Conservation (phyloP, 2,329 filamentous ascomycete genomes). For the Lasiodiplodia sp. region DNA sequence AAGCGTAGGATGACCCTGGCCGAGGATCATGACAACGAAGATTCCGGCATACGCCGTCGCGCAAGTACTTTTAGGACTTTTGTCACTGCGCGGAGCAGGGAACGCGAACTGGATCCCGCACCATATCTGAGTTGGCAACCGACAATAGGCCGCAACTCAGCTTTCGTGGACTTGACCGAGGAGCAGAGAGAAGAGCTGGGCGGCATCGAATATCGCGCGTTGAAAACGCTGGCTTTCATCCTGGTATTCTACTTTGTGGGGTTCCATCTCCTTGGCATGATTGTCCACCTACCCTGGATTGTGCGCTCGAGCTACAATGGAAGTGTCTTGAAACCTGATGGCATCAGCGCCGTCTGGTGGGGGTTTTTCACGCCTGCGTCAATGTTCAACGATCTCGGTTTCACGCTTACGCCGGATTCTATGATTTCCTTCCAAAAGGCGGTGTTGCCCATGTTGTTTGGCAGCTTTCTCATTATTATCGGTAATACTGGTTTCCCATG, state of each 20-base stretch:
- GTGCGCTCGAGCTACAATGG: conserved; percentile 68
- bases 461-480: conserved; percentile 88
- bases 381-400: conserved; percentile 94
- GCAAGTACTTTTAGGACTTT: conserved; percentile 67
- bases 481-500: conserved; percentile 96
- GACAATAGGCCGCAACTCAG: conserved; percentile 90
- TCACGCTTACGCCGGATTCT: conserved; percentile 89
- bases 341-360: conserved; percentile 82
- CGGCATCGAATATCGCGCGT: conserved; percentile 91
- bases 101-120: conserved; percentile 60
- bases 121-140: conserved; percentile 95
- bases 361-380: conserved; percentile 87
- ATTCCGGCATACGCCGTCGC: conserved; percentile 49
- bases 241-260: conserved; percentile 81
- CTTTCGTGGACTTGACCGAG: conserved; percentile 85
- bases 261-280: conserved; percentile 78
- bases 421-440: conserved; percentile 89
- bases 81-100: conserved; percentile 58
- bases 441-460: conserved; percentile 75
- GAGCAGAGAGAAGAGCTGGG: conserved; percentile 94
- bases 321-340: conserved; percentile 65
- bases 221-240: conserved; percentile 84
- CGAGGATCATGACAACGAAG: conserved; percentile 52
- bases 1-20: conserved; percentile 14
- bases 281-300: conserved; percentile 84